Evolutionary conservation across 164 flowering plant species (phyloP).

Genomic region (Platanus orientalis): DNA sequence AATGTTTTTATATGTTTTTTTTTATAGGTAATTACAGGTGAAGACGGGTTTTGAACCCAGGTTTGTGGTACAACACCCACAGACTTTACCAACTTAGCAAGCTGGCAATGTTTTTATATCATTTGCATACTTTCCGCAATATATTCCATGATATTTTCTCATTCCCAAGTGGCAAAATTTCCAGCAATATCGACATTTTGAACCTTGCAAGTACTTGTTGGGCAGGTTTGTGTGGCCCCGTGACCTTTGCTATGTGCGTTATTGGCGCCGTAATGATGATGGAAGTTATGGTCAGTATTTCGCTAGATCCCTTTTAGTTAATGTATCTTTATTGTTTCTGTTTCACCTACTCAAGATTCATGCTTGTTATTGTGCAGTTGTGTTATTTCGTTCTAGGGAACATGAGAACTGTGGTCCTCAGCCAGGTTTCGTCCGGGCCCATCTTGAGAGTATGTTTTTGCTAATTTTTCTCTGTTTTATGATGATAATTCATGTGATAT

Average conservation of each 20-base stretch:
- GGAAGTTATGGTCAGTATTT: conserved; percentile 83
- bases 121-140: too few species aligned
- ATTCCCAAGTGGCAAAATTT: too few species aligned
- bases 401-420: conserved; percentile 94
- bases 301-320: background rate
- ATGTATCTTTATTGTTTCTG: background rate
- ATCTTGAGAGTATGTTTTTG: conserved; percentile 70
- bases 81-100: too few species aligned
- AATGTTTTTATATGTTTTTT: too few species aligned
- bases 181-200: too few species aligned
- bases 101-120: too few species aligned
- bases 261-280: conserved; percentile 99
- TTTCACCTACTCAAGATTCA: background rate
- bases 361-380: conserved; percentile 62
- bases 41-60: too few species aligned
- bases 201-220: background rate
- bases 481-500: conserved; percentile 2
- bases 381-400: conserved; percentile 91
- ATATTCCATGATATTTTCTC: too few species aligned
- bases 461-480: conserved; percentile 2
- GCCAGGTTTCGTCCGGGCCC: conserved; percentile 95
- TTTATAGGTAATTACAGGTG: too few species aligned
- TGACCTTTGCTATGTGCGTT: conserved; percentile 97
- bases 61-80: too few species aligned
- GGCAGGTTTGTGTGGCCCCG: conserved; percentile 99